These are phyloP conservation scores for Paramyrothecium sp. DNA, from an alignment of 2,329 filamentous ascomycete species.

Conservation along the genomic window DNA sequence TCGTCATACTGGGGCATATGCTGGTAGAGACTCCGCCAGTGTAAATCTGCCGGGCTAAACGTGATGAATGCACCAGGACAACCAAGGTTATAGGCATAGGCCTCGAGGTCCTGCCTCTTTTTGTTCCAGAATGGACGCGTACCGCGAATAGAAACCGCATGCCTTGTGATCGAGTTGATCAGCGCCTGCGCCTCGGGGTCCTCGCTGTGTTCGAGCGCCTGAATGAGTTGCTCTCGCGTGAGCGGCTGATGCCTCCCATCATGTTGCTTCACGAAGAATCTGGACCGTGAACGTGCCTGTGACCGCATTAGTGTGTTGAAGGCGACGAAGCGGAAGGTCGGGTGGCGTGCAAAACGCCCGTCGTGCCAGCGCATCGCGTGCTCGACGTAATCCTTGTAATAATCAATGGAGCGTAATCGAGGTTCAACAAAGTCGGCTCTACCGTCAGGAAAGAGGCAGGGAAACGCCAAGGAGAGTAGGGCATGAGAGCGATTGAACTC, in stretches of 20 bases:
- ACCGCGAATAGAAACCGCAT: no score
- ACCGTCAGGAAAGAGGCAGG: constrained; percentile 4
- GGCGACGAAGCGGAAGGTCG: constrained; percentile 4
- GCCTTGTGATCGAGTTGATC: constrained; percentile 3
- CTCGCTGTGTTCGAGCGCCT: constrained; percentile 2
- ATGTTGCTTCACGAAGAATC: constrained; percentile 6
- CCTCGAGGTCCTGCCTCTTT: no score
- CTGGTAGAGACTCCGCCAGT: no score
- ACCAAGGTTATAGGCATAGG: no score
- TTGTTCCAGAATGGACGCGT: no score
- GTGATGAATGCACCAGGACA: no score
- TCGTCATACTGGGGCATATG: no score
- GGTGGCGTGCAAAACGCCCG: constrained; percentile 3
- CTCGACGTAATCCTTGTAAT: constrained; percentile 5
- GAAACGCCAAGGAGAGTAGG: constrained; percentile 10
- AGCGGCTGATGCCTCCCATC: background rate
- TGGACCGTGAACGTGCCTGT: background rate
- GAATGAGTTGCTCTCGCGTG: constrained; percentile 2
- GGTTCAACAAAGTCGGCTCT: constrained; percentile 7
- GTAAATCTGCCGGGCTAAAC: no score
- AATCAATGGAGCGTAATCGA: background rate
- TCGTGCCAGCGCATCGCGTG: constrained; percentile 3
- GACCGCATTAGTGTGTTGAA: constrained; percentile 7
- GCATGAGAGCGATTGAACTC: constrained; percentile 9
- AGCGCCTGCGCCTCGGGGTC: constrained; percentile 4